Base-by-base conservation (phyloP, 2,329 filamentous ascomycete species). In the Elsinoe ampelina region DNA sequence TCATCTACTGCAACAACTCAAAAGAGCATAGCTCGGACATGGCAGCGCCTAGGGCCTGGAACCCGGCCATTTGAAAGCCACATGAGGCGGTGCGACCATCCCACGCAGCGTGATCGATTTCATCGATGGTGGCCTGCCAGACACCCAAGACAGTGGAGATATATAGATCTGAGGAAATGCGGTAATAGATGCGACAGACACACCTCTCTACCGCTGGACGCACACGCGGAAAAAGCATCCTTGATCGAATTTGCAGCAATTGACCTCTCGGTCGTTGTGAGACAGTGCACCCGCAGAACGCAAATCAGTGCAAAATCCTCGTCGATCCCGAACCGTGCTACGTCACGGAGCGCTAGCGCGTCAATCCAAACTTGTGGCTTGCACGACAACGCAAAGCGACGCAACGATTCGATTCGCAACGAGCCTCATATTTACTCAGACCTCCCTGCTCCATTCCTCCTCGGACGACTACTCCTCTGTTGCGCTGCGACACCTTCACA, bases 71-170 rank as follows among this genome's bases (percentile, higher is more conserved):
- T 4, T n/a, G 5, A 17, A 35, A 50, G 45, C 45, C 45, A 50
- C 45, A 50, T 34, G 48, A 52, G 48, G 48, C 48, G 48, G 48
- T 52, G 48, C 48, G 41, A 12, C 8, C 19, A 35, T 35, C n/a
- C 12, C 19, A 35, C 8, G 26, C 15, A 50, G 35, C 45, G 45
- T 45, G 41, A 26, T 45, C 41, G 20, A 13, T 13, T 17, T 30
- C 45, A 34, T 15, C 32, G 10, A 50, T 35, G 26, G 45, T 34
- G 4, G 45, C 45, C 45, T 34, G 7, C 22, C 15, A 12, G 15
- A 26, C 7, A 35, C 26, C 45, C 45, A 50, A 50, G 45, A 50
- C 45, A 50, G 45, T 17, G 30, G 26, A 34, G 45, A 50, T 50
- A 50, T 50, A 50, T 34, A 35, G 45, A 50, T 50, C 45, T 34